Base-by-base conservation (phyloP, 306 rosid species). In the Echinosophora koreensis region DNA sequence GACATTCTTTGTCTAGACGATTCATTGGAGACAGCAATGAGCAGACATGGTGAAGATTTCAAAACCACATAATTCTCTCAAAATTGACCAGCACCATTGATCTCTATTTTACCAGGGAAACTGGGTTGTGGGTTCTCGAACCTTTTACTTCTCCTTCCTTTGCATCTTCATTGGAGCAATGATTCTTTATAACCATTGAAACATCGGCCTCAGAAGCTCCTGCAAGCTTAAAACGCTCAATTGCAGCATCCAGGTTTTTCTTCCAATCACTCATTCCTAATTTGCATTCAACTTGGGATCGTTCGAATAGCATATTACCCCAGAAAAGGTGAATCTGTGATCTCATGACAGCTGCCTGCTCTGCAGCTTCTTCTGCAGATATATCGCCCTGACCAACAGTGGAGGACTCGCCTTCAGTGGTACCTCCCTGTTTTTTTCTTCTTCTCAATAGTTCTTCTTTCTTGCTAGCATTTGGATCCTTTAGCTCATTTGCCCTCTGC, bases 271-370 rank as follows among this genome's bases (percentile, higher is more conserved):
- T 84, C 65, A 81, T 6, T 69, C 89, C 89, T 37, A 92, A 58
- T 54, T 88, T 92, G 68, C 86, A 88, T 71, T 92, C 94, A 6
- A 89, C 95, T 71, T 88, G 94, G 61, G 94, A 91, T 69, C 90
- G 86, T 81, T 88, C 94, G 51, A 89, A 91, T 8, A 85, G 92
- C 92, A 89, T 89, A 76, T 89, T 91, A 16, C 92, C 94, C 94
- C 90, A 89, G 85, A 92, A 92, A 63, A 92, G 84, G 82, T 92
- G 94, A 63, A 92, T 88, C 76, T 89, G 91, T 16, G 90, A 89
- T 73, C 86, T 88, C 97, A 88, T 92, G 13, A 89, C 78, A 37
- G 91, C 83, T 30, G 93, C 92, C 78, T 90, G 93, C 69, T 90
- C 91, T 37, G 96, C 89, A 30, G 90, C 89, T 80, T 88, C 92